A percentile compares a stretch with the other conserved stretches of the same genome.
Evolutionary conservation across 1,284 basidiomycete species (phyloP).

Genomic region (Cryptococcus sp.): DNA sequence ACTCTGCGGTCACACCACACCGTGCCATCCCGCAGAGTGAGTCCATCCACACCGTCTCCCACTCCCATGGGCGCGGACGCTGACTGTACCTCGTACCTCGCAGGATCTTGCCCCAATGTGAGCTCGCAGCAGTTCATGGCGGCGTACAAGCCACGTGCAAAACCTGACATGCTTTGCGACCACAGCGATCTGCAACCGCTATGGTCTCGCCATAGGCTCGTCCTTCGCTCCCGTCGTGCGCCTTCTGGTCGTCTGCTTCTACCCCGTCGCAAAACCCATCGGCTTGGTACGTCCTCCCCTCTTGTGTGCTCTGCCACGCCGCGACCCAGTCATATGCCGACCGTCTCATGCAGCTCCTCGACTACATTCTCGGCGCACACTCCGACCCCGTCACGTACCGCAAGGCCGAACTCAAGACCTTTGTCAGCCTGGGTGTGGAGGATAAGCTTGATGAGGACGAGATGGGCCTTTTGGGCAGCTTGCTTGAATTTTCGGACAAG

Average conservation of each 20-base stretch:
- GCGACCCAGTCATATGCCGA: slow-evolving; percentile 19
- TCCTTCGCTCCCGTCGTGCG: slow-evolving; percentile 53
- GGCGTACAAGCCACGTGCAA: background rate
- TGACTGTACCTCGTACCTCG: background rate
- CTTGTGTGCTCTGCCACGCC: no score
- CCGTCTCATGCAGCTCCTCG: slow-evolving; percentile 38
- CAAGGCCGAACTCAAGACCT: slow-evolving; percentile 85
- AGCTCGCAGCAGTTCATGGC: background rate
- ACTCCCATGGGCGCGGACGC: background rate
- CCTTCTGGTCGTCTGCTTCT: slow-evolving; percentile 48
- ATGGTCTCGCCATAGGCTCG: slow-evolving; percentile 54
- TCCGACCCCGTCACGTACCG: slow-evolving; percentile 67
- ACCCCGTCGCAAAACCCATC: slow-evolving; percentile 52
- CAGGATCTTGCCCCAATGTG: slow-evolving; percentile 47
- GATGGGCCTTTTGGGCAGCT: slow-evolving; percentile 76
- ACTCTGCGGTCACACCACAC: background rate
- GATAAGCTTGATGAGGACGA: slow-evolving; percentile 78
- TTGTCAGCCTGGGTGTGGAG: slow-evolving; percentile 66
- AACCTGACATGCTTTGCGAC: background rate
- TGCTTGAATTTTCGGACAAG: slow-evolving; percentile 77
- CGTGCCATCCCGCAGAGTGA: slow-evolving; percentile 19
- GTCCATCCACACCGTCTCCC: background rate
- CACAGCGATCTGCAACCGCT: slow-evolving; percentile 52
- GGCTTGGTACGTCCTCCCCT: slow-evolving; percentile 34
- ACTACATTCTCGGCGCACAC: slow-evolving; percentile 53